Base-by-base conservation (phyloP, 1,139 yeast species). In the Scheffersomyces lignicola region DNA sequence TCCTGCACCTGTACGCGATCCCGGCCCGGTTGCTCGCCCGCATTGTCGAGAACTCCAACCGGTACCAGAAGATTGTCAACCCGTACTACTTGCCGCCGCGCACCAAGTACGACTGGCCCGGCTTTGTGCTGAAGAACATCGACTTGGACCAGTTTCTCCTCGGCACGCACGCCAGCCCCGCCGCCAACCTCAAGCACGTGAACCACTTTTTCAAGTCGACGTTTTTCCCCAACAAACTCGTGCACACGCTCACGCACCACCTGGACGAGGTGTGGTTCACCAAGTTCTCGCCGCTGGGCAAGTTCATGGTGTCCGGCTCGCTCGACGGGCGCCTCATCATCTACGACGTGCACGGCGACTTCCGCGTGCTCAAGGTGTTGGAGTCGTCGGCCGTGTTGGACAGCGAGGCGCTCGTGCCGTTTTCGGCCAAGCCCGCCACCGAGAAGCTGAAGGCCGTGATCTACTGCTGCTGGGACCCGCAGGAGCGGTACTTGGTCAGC, bases 191-290 rank as follows among this genome's bases (percentile, higher is more conserved):
- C 10, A 18, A 22, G 5, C 18, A 18, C n/a, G 24, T 28, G 7
- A 33, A 33, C 21, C 29, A 33, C 13, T 29, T 28, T 16, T 33
- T 33, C 21, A 33, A 33, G 25, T 20, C 25, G 11, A 31, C 24
- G 2, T 29, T 22, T 17, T 33, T 33, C 20, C 31, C 36, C 5
- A 27, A 25, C 18, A 39, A 62, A 12, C 56, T 60, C 11, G 47
- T 65, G 12, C 59, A 56, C 35, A 60, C 65, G 1, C 53, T 88
- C 15, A 52, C 62, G 2, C 66, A 69, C 34, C 94, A 86, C 51
- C 60, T 66, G 0, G 80, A 83, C 47, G 96, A 90, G 54, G 94
- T 87, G 5, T 90, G 97, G 97, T 83, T 72, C 51, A 69, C 84
- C 11, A 76, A 77, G 40, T 89, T 87, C 52, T 83, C 94, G 3